phyloP scores from a whole-genome alignment of 202 grass and related monocot genomes.

The Miscanthus sacchariflorus region DNA sequence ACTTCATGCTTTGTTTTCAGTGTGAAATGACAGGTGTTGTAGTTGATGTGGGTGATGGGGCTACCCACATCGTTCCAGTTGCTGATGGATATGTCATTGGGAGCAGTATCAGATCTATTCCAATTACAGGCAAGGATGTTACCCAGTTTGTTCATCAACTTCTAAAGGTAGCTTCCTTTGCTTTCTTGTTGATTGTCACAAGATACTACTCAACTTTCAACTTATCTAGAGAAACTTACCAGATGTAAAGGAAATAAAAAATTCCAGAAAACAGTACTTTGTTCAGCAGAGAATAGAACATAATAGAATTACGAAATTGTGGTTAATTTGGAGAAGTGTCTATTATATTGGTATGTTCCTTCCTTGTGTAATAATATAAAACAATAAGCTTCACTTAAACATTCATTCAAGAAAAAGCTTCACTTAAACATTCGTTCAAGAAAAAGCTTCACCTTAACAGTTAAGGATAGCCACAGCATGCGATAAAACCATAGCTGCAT shows the following conservation, averaged over 20 bases:
- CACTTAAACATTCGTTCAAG: not conserved
- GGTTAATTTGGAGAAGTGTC: not conserved
- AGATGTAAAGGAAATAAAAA: not conserved
- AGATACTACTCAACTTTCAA: constrained; percentile 1
- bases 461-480: not conserved
- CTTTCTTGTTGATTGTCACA: constrained; percentile 13
- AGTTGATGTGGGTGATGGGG: constrained; percentile 97
- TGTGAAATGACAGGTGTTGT: constrained; percentile 99
- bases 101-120: constrained; percentile 96
- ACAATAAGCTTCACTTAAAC: constrained; percentile 15
- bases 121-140: constrained; percentile 96
- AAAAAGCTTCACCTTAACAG: not conserved
- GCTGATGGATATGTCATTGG: constrained; percentile 99
- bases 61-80: constrained; percentile 95
- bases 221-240: not conserved
- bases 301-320: not conserved
- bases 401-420: not conserved
- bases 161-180: constrained; percentile 72
- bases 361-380: constrained; percentile 17
- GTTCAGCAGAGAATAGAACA: not conserved
- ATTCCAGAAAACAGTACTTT: constrained; percentile 7
- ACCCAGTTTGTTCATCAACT: constrained; percentile 96
- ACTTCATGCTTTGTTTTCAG: constrained; percentile 71
- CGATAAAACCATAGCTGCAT: not conserved
- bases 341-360: not conserved